Evolutionary conservation across 1,139 yeast genomes (phyloP).

Genomic region (Zygotorulaspora mrakii): DNA sequence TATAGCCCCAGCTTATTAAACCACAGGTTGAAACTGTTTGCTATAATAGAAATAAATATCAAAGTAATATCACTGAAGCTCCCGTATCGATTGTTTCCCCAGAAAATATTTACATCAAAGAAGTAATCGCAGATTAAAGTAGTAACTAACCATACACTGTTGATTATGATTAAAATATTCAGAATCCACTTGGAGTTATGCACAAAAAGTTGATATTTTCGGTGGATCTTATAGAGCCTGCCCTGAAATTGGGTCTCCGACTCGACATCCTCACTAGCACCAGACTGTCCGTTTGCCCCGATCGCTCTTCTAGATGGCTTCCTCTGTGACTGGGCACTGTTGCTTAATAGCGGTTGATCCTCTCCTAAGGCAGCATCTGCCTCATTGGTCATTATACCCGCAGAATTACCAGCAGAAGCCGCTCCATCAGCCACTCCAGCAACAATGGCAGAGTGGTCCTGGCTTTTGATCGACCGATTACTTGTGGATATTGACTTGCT

Average conservation of each 20-base stretch:
- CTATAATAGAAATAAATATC: conserved; percentile 29
- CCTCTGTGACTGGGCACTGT: conserved; percentile 9
- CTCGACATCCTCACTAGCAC: conserved; percentile 10
- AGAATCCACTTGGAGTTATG: conserved; percentile 29
- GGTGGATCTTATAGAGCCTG: conserved; percentile 20
- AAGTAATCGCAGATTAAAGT: conserved; percentile 33
- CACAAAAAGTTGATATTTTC: conserved; percentile 26
- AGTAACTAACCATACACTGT: conserved; percentile 28
- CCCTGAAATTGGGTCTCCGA: conserved; percentile 20
- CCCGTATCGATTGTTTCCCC: conserved; percentile 25
- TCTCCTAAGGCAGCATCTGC: conserved; percentile 7
- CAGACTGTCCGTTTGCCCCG: conserved; percentile 13
- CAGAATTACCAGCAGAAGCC: conserved; percentile 6
- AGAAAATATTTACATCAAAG: conserved; percentile 26
- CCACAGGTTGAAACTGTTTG: conserved; percentile 32
- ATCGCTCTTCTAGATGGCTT: conserved; percentile 22
- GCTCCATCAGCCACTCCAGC: conserved; percentile 12
- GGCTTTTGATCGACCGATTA: conserved; percentile 19
- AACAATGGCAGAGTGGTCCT: conserved; percentile 16
- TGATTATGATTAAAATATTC: conserved; percentile 26
- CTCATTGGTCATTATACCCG: background rate
- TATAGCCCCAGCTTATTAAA: conserved; percentile 32
- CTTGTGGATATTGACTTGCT: conserved; percentile 18
- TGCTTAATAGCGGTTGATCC: conserved; percentile 16
- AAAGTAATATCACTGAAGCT: conserved; percentile 30